phyloP scores from a whole-genome alignment of 75 land plant species.

The Sequoiadendron giganteum region DNA sequence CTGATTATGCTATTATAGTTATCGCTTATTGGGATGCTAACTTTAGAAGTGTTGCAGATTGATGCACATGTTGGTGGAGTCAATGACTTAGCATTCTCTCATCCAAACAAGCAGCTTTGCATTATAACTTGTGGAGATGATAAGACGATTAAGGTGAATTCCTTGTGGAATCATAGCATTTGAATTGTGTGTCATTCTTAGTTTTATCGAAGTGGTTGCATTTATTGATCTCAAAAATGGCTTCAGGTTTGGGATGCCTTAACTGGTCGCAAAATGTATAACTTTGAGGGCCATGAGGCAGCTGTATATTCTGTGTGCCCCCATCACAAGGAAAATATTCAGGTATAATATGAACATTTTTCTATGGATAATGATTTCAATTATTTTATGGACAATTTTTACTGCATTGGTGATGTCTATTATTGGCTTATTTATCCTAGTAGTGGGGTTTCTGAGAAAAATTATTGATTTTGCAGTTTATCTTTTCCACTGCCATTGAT shows the following conservation, averaged over 20 bases:
- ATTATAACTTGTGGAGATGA: constrained; percentile 93
- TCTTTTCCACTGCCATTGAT: constrained; percentile 79
- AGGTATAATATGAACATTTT: constrained; percentile 28
- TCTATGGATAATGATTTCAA: constrained; percentile 2
- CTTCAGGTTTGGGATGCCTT: constrained; percentile 36
- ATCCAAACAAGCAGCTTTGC: constrained; percentile 85
- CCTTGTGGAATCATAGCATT: neutral
- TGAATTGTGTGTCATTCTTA: neutral
- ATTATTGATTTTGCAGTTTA: constrained; percentile 50
- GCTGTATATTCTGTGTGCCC: constrained; percentile 76
- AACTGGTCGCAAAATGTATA: constrained; percentile 21
- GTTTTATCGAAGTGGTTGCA: neutral
- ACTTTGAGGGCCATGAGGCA: constrained; percentile 77
- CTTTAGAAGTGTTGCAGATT: constrained; percentile 43
- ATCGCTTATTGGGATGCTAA: neutral
- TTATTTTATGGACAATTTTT: neutral
- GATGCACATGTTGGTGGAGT: constrained; percentile 94
- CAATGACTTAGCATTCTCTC: constrained; percentile 88
- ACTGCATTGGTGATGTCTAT: neutral
- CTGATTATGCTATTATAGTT: neutral
- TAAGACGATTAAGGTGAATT: constrained; percentile 78
- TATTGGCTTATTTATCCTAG: neutral
- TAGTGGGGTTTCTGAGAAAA: neutral
- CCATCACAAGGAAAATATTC: constrained; percentile 77
- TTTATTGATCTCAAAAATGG: neutral